Percentiles rank a stretch among this genome's conserved stretches.
Evolutionary conservation across 1,284 basidiomycete genomes (phyloP).

Genomic region (Malassezia obtusa): DNA sequence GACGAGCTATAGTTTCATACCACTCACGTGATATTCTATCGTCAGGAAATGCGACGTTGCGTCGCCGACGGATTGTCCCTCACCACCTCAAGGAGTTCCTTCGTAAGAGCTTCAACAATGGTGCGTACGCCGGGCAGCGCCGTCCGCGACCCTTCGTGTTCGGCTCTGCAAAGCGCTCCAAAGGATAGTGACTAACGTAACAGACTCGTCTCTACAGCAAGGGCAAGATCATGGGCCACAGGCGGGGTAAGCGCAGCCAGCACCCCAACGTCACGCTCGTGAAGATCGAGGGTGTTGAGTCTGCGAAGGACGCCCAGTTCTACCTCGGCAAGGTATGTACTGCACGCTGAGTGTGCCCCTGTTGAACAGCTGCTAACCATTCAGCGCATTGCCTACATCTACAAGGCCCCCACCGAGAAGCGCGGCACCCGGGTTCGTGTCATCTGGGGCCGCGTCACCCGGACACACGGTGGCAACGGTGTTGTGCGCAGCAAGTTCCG

Average conservation of each 20-base stretch:
- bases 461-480: constrained; percentile 63
- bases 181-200: background rate
- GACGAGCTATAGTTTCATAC: constrained; percentile 4
- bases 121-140: constrained; percentile 2
- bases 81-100: constrained; percentile 16
- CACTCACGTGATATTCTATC: constrained; percentile 11
- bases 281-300: constrained; percentile 92
- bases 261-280: constrained; percentile 87
- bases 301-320: constrained; percentile 87
- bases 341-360: background rate
- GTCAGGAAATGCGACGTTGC: background rate
- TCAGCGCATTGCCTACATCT: constrained; percentile 92
- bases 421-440: constrained; percentile 86
- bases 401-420: constrained; percentile 86
- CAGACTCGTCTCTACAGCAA: constrained; percentile 73
- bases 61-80: background rate
- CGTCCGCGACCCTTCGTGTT: background rate
- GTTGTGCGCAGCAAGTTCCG: constrained; percentile 97
- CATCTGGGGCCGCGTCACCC: constrained; percentile 72
- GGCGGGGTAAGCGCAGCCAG: constrained; percentile 93
- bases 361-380: constrained; percentile 1
- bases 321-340: constrained; percentile 89
- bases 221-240: constrained; percentile 94
- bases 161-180: background rate
- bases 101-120: constrained; percentile 11